Percentiles rank a stretch among this genome's conserved stretches.
These are phyloP conservation scores for Paradendryphiella salina DNA, from an alignment of 2,329 filamentous ascomycete genomes.

Conservation along the genomic window DNA sequence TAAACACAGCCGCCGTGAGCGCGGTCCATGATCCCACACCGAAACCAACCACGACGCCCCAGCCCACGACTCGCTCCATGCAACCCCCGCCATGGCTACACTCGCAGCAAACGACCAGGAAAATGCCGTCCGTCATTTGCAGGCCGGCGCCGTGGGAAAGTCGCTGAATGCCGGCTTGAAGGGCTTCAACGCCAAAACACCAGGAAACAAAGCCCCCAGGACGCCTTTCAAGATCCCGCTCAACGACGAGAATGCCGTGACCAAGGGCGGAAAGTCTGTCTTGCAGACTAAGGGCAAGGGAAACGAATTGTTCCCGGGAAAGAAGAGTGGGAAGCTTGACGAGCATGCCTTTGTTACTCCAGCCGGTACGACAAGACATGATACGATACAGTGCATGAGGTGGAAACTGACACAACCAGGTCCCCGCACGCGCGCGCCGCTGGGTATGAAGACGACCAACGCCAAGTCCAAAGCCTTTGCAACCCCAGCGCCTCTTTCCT, in stretches of 20 bases:
- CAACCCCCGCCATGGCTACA: constrained; percentile 62
- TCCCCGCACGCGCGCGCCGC: constrained; percentile 69
- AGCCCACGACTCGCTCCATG: constrained; percentile 34
- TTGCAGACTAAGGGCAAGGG: constrained; percentile 62
- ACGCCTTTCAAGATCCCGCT: constrained; percentile 77
- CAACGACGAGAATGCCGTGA: constrained; percentile 82
- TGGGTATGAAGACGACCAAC: constrained; percentile 96
- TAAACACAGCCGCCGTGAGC: constrained; percentile 30
- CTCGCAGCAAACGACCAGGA: constrained; percentile 79
- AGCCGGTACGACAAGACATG: constrained; percentile 60
- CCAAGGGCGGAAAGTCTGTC: constrained; percentile 63
- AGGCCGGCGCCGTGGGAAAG: constrained; percentile 71
- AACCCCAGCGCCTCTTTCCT: constrained; percentile 65
- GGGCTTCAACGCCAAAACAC: constrained; percentile 73
- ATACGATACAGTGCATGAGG: neutral
- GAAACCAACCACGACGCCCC: constrained; percentile 9
- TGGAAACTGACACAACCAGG: constrained; percentile 10
- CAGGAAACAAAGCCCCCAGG: constrained; percentile 74
- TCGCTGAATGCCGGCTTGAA: constrained; percentile 67
- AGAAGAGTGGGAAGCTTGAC: constrained; percentile 57
- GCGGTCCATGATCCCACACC: constrained; percentile 7
- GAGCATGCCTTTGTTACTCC: constrained; percentile 77
- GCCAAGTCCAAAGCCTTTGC: constrained; percentile 74
- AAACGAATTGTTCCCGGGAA: constrained; percentile 56
- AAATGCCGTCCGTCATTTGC: constrained; percentile 77